Evolutionary conservation across 2,329 filamentous ascomycete genomes (phyloP).

Genomic region (Colletotrichum phormii): DNA sequence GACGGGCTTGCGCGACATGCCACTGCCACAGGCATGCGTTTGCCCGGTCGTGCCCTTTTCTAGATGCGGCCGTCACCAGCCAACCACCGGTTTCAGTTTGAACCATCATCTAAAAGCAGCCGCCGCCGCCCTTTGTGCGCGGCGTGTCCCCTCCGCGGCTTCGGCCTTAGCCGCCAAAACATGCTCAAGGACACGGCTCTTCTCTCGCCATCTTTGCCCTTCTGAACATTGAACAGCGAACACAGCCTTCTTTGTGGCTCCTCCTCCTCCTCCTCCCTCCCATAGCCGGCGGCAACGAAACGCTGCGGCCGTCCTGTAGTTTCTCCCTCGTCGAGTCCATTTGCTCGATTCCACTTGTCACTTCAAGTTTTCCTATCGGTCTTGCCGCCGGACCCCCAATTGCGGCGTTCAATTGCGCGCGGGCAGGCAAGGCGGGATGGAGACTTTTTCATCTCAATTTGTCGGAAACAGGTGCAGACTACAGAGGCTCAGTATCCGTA

Average conservation of each 20-base stretch:
- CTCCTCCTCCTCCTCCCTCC: too few relatives aligned
- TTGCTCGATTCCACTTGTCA: not conserved
- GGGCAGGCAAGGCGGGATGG: not conserved
- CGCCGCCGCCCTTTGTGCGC: not conserved
- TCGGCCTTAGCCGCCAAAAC: constrained; percentile 24
- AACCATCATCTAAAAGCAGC: constrained; percentile 15
- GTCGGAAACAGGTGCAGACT: constrained; percentile 4
- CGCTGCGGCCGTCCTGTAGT: not conserved
- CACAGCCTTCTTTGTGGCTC: not conserved
- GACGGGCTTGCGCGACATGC: not conserved
- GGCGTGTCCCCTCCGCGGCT: constrained; percentile 2
- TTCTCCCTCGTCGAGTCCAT: not conserved
- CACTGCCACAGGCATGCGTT: not conserved
- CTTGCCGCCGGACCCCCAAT: not conserved
- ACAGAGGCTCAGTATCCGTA: not conserved
- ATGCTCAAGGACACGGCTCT: not conserved
- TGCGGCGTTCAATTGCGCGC: not conserved
- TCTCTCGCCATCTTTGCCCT: not conserved
- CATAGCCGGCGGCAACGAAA: not conserved
- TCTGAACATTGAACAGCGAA: not conserved
- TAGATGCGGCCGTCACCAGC: constrained; percentile 8
- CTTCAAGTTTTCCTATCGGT: not conserved
- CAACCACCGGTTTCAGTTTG: constrained; percentile 27
- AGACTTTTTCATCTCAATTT: not conserved
- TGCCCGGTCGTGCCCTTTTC: not conserved